Conservation (phyloP, 2,329 filamentous ascomycete genomes). For the Hortaea werneckii region DNA sequence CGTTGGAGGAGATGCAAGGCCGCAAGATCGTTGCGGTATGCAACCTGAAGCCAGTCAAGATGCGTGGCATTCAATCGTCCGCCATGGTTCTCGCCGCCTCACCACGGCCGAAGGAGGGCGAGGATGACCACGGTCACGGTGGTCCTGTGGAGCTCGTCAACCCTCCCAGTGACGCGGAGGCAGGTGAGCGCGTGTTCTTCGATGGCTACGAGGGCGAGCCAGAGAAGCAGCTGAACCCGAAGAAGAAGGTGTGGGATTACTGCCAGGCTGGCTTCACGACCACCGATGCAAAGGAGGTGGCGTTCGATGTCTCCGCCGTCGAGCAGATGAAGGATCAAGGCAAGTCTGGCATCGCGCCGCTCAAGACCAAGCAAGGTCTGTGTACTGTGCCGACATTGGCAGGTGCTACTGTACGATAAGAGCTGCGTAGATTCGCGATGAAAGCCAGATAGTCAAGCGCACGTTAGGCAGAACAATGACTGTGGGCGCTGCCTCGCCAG, state of each 20-base stretch:
- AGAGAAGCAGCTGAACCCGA: conserved; percentile 88
- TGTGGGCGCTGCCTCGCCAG: too few species aligned
- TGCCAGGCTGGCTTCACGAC: conserved; percentile 96
- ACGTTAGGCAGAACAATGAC: too few species aligned
- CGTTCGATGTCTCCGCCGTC: conserved; percentile 70
- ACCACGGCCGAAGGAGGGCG: conserved; percentile 70
- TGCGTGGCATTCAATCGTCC: conserved; percentile 74
- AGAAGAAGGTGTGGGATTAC: conserved; percentile 99
- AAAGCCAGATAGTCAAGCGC: too few species aligned
- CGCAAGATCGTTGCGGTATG: conserved; percentile 92
- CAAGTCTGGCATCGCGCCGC: conserved; percentile 45
- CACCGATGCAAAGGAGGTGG: conserved; percentile 68
- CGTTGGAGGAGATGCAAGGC: conserved; percentile 90
- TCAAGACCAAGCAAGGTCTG: conserved; percentile 70
- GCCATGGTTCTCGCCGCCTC: conserved; percentile 96
- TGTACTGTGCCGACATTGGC: conserved; percentile 77
- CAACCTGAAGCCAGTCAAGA: conserved; percentile 98
- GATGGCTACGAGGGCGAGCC: conserved; percentile 91
- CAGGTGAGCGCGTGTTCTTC: conserved; percentile 84
- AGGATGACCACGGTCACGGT: conserved; percentile 66
- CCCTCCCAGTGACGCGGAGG: conserved; percentile 66
- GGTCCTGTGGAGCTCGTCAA: conserved; percentile 86
- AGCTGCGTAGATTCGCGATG: too few species aligned
- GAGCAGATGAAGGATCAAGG: conserved; percentile 59
- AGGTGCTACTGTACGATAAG: conserved; percentile 71